Evolutionary conservation across 148 eudicot genomes (phyloP), one percentile per base, ranked within the genome.

Genomic region (Chenopodium quinoa): DNA sequence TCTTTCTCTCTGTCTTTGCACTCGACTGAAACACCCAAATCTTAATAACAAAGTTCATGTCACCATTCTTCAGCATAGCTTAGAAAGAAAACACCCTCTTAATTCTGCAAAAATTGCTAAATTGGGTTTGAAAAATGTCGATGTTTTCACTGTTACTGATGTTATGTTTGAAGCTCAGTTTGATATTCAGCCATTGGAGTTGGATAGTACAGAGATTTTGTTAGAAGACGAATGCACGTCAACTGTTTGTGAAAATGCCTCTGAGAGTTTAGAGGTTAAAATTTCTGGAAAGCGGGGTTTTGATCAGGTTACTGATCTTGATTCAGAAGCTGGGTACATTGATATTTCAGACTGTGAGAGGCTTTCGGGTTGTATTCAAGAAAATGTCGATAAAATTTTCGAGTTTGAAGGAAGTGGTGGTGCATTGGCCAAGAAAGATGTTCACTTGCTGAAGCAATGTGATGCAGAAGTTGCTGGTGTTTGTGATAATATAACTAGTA

Each of bases 41-140:
- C 91, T 93, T 69, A 77, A 91, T 10, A 95, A 92, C 87, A 80
- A 88, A 3, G 89, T 93, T 4, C 83, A 86, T 23, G 78, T 95
- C 79, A 95, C 93, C 76, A 86, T 95, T 85, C 88, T 95, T 25
- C 98, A 93, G 56, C 98, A 95, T 83, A 89, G 83, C 31, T 83
- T 90, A 46, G 98, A 95, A 90, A 87, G 75, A 48, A 91, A 91
- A 1, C 98, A 95, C 90, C 98, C 93, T 3, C 94, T 95, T 75
- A 95, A 92, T 89, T 91, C 98, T 76, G 82, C 94, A 8, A 89
- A 84, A 81, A 93, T 95, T 23, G 97, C 94, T 4, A 77, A 84
- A 29, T 19, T 95, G 17, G 98, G 98, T 25, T 85, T 95, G 25
- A 87, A 75, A 58, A 93, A 95, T 80, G 85, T 95, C 11, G 71